These are phyloP conservation scores for Anacardium occidentale DNA, from an alignment of 345 rosid species.

Conservation along the genomic window DNA sequence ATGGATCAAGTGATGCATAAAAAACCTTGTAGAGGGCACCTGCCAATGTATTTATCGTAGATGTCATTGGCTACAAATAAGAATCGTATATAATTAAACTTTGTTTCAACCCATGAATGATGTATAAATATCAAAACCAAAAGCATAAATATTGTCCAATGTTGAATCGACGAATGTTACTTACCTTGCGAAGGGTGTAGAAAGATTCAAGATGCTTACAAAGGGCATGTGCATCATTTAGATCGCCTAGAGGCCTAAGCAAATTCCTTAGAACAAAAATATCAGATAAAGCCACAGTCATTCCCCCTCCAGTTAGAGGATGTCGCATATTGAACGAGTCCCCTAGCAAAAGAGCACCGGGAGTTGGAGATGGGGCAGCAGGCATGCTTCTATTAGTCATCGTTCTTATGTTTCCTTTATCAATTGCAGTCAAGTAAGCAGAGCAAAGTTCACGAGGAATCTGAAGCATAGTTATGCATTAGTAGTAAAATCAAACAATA, in stretches of 20 bases:
- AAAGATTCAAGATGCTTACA: constrained; percentile 2
- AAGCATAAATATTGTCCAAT: neutral
- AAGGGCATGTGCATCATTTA: neutral
- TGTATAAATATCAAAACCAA: too few relatives aligned
- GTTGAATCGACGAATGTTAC: neutral
- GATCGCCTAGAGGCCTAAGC: neutral
- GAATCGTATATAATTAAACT: neutral
- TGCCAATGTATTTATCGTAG: constrained; percentile 4
- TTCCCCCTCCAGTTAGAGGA: constrained; percentile 1
- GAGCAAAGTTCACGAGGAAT: neutral
- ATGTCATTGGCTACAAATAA: neutral
- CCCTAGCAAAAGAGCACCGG: neutral
- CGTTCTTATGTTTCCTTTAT: constrained; percentile 4
- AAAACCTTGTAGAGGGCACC: constrained; percentile 1
- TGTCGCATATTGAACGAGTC: neutral
- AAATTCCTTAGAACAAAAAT: neutral
- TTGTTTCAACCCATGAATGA: too few relatives aligned
- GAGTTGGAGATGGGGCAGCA: constrained; percentile 10
- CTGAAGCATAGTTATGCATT: neutral
- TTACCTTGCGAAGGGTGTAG: neutral
- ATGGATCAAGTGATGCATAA: neutral
- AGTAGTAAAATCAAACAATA: neutral
- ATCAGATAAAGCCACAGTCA: constrained; percentile 4
- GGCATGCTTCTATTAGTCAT: constrained; percentile 13
- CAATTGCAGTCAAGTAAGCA: constrained; percentile 10